phyloP scores from a whole-genome alignment of 345 rosid genomes.

The Alliaria petiolata region DNA sequence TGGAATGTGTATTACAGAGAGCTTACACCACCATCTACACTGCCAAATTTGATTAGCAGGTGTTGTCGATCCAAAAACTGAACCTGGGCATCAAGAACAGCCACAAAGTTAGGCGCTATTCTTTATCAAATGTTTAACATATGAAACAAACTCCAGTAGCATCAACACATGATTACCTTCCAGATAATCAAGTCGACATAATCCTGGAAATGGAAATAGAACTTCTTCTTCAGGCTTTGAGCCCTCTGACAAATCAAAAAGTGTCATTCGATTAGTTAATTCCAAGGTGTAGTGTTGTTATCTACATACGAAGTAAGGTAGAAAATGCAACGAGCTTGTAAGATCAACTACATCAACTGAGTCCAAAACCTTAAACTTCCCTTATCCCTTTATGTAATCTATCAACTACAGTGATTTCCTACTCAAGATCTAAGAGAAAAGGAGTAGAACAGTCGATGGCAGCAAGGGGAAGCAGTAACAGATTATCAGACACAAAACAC shows the following conservation, averaged over 20 bases:
- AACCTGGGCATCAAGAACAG: slow-evolving; percentile 46
- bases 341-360: neutral
- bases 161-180: slow-evolving; percentile 55
- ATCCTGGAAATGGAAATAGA: slow-evolving; percentile 92
- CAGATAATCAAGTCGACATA: slow-evolving; percentile 88
- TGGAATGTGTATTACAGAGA: neutral
- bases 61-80: slow-evolving; percentile 97
- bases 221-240: slow-evolving; percentile 85
- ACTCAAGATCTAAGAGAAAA: neutral
- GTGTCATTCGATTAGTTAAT: slow-evolving; percentile 20
- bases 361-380: neutral
- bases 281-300: neutral
- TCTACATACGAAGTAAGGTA: neutral
- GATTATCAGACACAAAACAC: neutral
- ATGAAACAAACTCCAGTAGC: neutral
- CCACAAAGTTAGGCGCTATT: neutral
- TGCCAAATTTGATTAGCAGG: slow-evolving; percentile 86
- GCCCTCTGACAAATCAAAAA: slow-evolving; percentile 53
- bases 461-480: neutral
- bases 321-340: neutral
- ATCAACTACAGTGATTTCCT: neutral
- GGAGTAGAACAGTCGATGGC: neutral
- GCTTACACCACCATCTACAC: slow-evolving; percentile 91
- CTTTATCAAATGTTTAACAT: neutral
- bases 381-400: neutral